Evolutionary conservation across 2,329 filamentous ascomycete species (phyloP).

Genomic region (Salinomyces thailandicus): DNA sequence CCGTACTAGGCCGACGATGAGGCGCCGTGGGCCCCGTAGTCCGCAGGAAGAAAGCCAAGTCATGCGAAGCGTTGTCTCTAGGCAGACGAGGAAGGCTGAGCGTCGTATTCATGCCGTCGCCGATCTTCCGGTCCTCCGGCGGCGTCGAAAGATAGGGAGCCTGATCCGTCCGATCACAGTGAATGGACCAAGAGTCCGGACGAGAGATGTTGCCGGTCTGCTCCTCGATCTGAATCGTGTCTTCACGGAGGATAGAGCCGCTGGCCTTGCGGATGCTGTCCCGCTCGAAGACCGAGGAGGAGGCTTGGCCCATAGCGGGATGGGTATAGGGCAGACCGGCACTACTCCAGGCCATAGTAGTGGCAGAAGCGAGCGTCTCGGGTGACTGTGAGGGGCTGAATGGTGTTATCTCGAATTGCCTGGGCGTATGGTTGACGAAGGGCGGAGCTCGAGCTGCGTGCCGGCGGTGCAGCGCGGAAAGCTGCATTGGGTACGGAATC

Average conservation of each 20-base stretch:
- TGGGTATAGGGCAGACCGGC: conserved; percentile 13
- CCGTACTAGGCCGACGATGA: conserved; percentile 20
- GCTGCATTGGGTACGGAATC: conserved; percentile 26
- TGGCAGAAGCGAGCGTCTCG: conserved; percentile 16
- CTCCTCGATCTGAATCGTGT: conserved; percentile 20
- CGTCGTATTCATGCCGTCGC: conserved; percentile 23
- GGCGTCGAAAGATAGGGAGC: conserved; percentile 19
- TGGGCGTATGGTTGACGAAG: conserved; percentile 28
- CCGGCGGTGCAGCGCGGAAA: conserved; percentile 22
- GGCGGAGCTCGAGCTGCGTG: conserved; percentile 12
- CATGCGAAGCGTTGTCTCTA: conserved; percentile 20
- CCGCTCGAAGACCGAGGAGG: conserved; percentile 15
- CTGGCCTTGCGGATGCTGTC: conserved; percentile 15
- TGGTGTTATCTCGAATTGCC: conserved; percentile 20
- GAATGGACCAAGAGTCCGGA: conserved; percentile 20
- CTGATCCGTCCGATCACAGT: conserved; percentile 20
- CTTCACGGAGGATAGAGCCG: conserved; percentile 18
- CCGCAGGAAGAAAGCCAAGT: conserved; percentile 30
- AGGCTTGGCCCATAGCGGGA: conserved; percentile 21
- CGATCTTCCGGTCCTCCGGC: conserved; percentile 1
- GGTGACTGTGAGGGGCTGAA: conserved; percentile 19
- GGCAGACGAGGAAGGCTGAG: conserved; percentile 21
- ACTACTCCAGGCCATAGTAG: conserved; percentile 13
- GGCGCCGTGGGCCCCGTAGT: conserved; percentile 27
- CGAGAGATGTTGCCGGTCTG: conserved; percentile 7